These are phyloP conservation scores for Phytophthora sp. DNA, from an alignment of 352 stramenopile genomes.

Conservation along the genomic window DNA sequence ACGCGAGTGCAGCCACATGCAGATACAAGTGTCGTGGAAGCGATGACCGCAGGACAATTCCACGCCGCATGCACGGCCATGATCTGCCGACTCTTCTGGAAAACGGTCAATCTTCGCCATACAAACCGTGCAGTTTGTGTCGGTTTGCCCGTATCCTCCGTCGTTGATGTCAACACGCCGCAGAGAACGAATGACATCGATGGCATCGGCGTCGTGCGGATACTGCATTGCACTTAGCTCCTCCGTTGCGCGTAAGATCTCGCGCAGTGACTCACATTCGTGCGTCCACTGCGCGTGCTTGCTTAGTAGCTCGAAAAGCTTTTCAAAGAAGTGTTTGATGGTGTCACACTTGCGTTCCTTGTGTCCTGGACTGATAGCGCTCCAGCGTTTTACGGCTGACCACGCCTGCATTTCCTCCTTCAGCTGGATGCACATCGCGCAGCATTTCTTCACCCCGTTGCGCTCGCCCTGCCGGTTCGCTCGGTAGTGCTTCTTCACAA, in stretches of 20 bases:
- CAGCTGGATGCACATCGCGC: conserved; percentile 54
- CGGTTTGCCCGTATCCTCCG: background rate
- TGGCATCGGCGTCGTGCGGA: conserved; percentile 44
- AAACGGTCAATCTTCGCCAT: conserved; percentile 32
- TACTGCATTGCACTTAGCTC: conserved; percentile 59
- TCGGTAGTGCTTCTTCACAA: conserved; percentile 43
- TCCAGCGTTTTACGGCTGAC: conserved; percentile 43
- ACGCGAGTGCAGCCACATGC: conserved; percentile 64
- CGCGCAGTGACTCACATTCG: conserved; percentile 52
- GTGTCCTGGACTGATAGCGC: conserved; percentile 50
- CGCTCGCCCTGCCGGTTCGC: conserved; percentile 24
- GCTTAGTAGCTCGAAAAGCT: conserved; percentile 50
- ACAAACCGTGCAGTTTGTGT: conserved; percentile 64
- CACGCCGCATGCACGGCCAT: conserved; percentile 19
- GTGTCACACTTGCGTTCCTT: conserved; percentile 56
- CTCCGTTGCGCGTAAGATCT: conserved; percentile 56
- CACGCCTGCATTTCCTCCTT: conserved; percentile 45
- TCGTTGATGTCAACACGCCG: conserved; percentile 31
- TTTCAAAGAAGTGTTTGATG: conserved; percentile 52
- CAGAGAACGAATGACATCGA: conserved; percentile 53
- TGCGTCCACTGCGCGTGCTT: conserved; percentile 48
- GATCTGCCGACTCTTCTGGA: conserved; percentile 11
- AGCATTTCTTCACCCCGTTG: conserved; percentile 31
- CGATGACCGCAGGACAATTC: conserved; percentile 61
- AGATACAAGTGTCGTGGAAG: conserved; percentile 84